Percentiles rank a stretch among this genome's conserved stretches.
Evolutionary conservation across 345 rosid genomes (phyloP).

Genomic region (Syzygium oleosum): DNA sequence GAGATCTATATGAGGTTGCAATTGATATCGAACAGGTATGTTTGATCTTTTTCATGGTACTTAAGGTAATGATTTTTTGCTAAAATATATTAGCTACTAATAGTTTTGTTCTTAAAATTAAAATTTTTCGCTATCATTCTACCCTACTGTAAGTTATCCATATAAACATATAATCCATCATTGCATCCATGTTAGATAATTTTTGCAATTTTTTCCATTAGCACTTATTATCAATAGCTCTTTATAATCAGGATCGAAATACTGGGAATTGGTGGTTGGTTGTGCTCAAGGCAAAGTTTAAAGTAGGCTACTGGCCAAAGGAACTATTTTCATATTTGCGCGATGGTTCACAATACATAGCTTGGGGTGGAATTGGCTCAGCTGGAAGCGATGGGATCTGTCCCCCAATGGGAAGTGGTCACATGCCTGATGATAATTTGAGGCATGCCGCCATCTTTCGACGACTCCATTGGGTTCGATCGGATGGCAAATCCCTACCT

Average conservation of each 20-base stretch:
- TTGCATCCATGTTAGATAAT: neutral
- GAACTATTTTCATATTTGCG: neutral
- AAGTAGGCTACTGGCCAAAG: neutral
- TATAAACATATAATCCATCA: neutral
- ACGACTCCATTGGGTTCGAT: neutral
- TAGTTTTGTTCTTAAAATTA: neutral
- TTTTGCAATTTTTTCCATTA: neutral
- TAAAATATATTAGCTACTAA: neutral
- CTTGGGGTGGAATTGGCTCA: neutral
- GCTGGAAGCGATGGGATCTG: neutral
- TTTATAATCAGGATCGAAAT: neutral
- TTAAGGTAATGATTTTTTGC: neutral
- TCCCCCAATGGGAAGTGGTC: neutral
- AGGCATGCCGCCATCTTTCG: neutral
- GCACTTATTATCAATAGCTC: neutral
- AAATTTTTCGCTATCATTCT: neutral
- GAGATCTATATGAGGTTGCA: neutral
- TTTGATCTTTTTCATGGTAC: neutral
- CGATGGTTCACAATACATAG: neutral
- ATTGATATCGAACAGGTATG: neutral
- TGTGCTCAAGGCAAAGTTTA: neutral
- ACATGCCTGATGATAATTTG: neutral
- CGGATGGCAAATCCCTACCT: neutral
- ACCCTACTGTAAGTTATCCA: neutral
- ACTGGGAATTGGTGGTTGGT: neutral